phyloP scores from a whole-genome alignment of 768 basidiomycete genomes.

The Boletus sp. region DNA sequence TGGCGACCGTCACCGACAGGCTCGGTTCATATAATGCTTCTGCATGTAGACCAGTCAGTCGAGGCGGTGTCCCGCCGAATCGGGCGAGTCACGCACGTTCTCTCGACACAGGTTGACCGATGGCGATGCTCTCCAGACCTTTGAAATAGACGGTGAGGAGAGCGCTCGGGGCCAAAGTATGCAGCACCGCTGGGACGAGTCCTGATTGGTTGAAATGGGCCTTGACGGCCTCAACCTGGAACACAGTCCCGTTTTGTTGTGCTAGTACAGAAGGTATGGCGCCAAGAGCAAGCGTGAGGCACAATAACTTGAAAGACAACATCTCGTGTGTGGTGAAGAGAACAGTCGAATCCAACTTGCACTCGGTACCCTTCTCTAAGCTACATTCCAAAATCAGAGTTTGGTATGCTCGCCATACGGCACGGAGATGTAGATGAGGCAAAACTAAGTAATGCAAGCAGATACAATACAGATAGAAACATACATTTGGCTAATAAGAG shows the following conservation, averaged over 20 bases:
- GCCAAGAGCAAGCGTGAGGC: slow-evolving; percentile 37
- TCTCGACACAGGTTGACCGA: slow-evolving; percentile 59
- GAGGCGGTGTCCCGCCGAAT: neutral
- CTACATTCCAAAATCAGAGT: slow-evolving; percentile 19
- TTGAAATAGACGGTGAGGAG: slow-evolving; percentile 50
- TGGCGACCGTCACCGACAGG: slow-evolving; percentile 50
- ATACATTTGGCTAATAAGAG: slow-evolving; percentile 24
- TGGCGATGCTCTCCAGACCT: slow-evolving; percentile 47
- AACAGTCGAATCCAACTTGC: neutral
- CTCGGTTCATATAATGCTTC: slow-evolving; percentile 57
- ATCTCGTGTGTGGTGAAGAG: slow-evolving; percentile 10
- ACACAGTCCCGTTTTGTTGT: slow-evolving; percentile 40
- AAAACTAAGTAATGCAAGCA: slow-evolving; percentile 26
- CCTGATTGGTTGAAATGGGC: slow-evolving; percentile 64
- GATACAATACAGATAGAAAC: slow-evolving; percentile 34
- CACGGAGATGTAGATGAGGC: slow-evolving; percentile 15
- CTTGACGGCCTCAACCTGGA: slow-evolving; percentile 57
- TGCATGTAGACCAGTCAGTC: slow-evolving; percentile 27
- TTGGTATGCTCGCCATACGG: slow-evolving; percentile 20
- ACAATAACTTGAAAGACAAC: slow-evolving; percentile 9
- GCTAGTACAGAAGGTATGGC: slow-evolving; percentile 39
- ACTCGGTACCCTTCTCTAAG: neutral
- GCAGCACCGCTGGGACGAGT: slow-evolving; percentile 61
- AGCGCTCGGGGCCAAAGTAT: slow-evolving; percentile 61
- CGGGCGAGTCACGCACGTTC: slow-evolving; percentile 44